Base-by-base conservation (phyloP, 164 flowering plant genomes). In the Cinnamomum micranthum region DNA sequence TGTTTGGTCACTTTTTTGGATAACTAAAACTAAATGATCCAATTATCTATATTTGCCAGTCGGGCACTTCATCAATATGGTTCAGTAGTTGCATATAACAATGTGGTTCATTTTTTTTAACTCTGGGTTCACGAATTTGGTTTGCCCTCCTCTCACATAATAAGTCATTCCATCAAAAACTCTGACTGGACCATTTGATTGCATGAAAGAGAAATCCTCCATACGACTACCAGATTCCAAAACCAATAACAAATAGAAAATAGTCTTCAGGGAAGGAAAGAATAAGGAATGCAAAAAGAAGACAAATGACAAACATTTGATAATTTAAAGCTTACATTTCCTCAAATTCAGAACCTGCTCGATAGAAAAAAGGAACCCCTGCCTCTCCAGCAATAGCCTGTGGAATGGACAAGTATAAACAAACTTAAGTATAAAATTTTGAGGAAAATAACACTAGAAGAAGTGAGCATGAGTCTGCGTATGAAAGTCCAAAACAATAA, bases 371-470 rank as follows among this genome's bases (percentile, higher is more conserved):
- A 25, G 99, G 99, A 27, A 96, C 99, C 31, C 99, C 99, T 71
- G 99, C 99, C 86, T 96, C 99, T 78, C 99, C 99, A 88, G 99
- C 99, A 82, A 96, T 94, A 76, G 99, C 99, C 99, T 96, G 81
- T 82, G 78, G 50, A 55, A 59, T 52, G 55, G 51, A 69, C 7
- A 41, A 14, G 63, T 20, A 59, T 17, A 71, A 24, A 58, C 64
- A 71, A 27, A 24, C 25, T 51, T 17, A 71, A 71, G 66, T 25
- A 67, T 28, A 31, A 1, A 67, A 31, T 27, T 41, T 67, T 67
- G 69, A 67, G n/a, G 19, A 17, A 31, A 35, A n/a, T 6, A 41
- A 41, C 47, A 60, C 23, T 63, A 65, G 4, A 41, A 33, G 47
- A 71, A 6, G 19, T 50, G 28, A 31, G 33, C 4, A 66, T 20